These are phyloP conservation scores for Chernovozyma aurita DNA, from an alignment of 1,139 yeast species.

Conservation along the genomic window DNA sequence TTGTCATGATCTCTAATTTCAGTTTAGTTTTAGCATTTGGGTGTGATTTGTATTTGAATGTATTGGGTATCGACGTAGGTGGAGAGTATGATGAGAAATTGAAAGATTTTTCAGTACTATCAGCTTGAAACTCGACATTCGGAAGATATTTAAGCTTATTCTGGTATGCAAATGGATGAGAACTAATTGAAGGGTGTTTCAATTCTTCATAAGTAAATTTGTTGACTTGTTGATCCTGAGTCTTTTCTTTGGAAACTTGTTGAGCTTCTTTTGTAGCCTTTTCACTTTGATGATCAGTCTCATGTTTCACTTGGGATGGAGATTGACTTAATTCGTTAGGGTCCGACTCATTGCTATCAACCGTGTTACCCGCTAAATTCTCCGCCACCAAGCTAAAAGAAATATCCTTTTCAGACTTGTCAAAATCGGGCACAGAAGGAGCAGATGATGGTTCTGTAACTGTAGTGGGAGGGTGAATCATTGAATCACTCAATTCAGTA, in stretches of 20 bases:
- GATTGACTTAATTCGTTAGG: no score
- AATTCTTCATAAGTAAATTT: neutral
- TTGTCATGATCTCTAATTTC: constrained; percentile 16
- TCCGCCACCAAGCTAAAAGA: constrained; percentile 7
- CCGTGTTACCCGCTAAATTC: neutral
- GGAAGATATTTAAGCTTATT: constrained; percentile 32
- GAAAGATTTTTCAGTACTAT: constrained; percentile 8
- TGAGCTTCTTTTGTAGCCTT: neutral
- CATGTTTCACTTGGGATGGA: neutral
- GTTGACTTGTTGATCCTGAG: neutral
- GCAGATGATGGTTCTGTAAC: neutral
- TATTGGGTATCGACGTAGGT: constrained; percentile 38
- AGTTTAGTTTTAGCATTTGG: constrained; percentile 43
- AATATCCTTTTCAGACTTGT: constrained; percentile 6
- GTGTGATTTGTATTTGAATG: constrained; percentile 43
- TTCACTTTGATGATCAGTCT: constrained; percentile 2
- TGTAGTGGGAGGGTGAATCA: constrained; percentile 1
- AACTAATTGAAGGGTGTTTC: neutral
- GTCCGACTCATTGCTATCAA: neutral
- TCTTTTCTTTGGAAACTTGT: neutral
- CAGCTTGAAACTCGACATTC: constrained; percentile 26
- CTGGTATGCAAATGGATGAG: constrained; percentile 18
- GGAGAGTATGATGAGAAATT: constrained; percentile 14
- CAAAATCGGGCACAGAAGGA: neutral
- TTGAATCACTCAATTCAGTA: constrained; percentile 21